Base-by-base conservation (phyloP, 2,329 filamentous ascomycete genomes). In the Fusarium sp. region DNA sequence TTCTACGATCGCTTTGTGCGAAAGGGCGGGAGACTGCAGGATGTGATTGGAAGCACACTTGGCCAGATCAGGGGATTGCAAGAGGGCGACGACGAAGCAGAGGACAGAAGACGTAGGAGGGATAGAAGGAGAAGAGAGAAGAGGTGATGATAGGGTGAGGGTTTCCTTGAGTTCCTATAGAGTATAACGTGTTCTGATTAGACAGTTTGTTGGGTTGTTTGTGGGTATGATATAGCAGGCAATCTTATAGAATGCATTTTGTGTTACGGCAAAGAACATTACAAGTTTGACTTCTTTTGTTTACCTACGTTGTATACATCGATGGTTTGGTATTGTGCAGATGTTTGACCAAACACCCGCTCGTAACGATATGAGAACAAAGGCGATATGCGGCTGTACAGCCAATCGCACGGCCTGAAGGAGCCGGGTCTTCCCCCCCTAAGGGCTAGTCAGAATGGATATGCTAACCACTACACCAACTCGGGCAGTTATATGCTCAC, bases 1-100 rank as follows among this genome's bases (percentile, higher is more conserved):
- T 74, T 74, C 34, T 74, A 74, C 31, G 71, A 74, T 34, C 61
- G 67, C 33, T 74, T 74, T 44, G 72, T 73, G 10, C 44, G 71
- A 20, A 72, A 71, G 58, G 72, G 72, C 4, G 72, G 72, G 8
- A 62, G 62, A 8, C 58, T 74, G 18, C 72, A 74, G 67, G 72
- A 74, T 20, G 64, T 59, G 20, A 74, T 74, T 6, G 72, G 72
- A 20, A 72, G 65, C 30, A 73, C 72, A 8, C 31, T 74, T 15
- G 72, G 72, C 0, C 67, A 73, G 42, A 73, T 74, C 18, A 62
- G 69, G 54, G 66, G 56, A 20, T 30, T 71, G 18, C 69, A 73
- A 49, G 61, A 65, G 49, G 59, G 50, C 2, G 70, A 57, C 18
- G 58, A 41, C 23, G 41, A 60, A 15, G 51, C 23, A 6, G 60